Percentiles rank a stretch among this genome's conserved stretches.
These are phyloP conservation scores for Gymnopilus dilepis DNA, from an alignment of 768 basidiomycete genomes.

Conservation along the genomic window DNA sequence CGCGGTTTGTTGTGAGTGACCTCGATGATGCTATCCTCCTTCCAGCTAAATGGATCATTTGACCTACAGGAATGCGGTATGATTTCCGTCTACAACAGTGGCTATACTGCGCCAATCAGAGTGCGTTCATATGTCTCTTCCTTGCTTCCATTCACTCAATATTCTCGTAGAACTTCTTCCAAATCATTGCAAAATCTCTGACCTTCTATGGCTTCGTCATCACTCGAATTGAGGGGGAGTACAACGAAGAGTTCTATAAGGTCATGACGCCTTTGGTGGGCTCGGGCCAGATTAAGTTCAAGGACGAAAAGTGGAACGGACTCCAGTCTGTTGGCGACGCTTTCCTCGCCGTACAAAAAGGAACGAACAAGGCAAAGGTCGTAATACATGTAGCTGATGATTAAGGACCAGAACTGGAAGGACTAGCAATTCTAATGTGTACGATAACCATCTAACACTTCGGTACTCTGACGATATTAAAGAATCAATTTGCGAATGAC, in stretches of 20 bases:
- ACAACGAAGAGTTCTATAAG: constrained; percentile 46
- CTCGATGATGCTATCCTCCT: not conserved
- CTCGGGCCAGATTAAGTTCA: constrained; percentile 51
- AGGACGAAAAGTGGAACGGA: constrained; percentile 50
- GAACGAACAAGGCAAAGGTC: constrained; percentile 40
- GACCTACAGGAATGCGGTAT: constrained; percentile 45
- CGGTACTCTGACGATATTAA: too few relatives aligned
- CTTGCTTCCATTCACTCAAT: not conserved
- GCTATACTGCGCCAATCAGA: constrained; percentile 29
- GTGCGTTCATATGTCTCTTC: constrained; percentile 22
- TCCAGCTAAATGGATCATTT: not conserved
- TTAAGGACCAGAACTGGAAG: constrained; percentile 10
- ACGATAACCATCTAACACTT: too few relatives aligned
- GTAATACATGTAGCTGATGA: constrained; percentile 41
- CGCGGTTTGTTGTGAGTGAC: constrained; percentile 54
- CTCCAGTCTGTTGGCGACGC: constrained; percentile 45
- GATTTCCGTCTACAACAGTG: constrained; percentile 43
- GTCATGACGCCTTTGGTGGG: constrained; percentile 46
- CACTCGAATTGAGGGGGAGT: constrained; percentile 35
- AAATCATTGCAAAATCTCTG: constrained; percentile 47
- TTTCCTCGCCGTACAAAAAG: constrained; percentile 38
- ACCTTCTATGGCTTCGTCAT: constrained; percentile 46
- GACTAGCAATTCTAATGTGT: too few relatives aligned
- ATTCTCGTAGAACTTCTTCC: constrained; percentile 39
- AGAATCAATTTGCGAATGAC: too few relatives aligned